Base-by-base conservation (phyloP, 192 early-diverging fungal species). In the Pilaira anomala region DNA sequence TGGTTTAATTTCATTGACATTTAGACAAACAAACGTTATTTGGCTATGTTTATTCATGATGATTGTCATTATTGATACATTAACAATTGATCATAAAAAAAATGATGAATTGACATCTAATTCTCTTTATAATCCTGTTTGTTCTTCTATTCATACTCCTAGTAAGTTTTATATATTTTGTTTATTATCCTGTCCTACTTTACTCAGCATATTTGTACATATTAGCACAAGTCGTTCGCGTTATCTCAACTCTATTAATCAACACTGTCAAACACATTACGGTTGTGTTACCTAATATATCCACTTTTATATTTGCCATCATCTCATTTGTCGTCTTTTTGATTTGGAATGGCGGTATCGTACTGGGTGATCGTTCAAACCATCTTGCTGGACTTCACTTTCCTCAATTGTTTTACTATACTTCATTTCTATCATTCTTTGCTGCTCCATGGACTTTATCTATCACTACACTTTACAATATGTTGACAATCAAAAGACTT, bases 11-110 rank as follows among this genome's bases (percentile, higher is more conserved):
- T 77, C 87, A 22, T 63, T 91, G 25, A 79, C 82, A 48, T 89
- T 94, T 72, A 81, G 96, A 11, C 96, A 98, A 69, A 98, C 95
- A 24, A 98, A 98, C 69, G 85, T 88, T 16, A 78, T 96, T 0
- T 98, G 96, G 96, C 72, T 89, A 9, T 71, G 76, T 16, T 91
- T 96, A 65, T 79, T 88, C 24, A 79, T 85, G 22, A 83, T 80
- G 7, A 62, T 72, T 9, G 51, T 75, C 2, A 57, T 78, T 0
- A 51, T 83, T 14, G 69, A 78, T 26, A 57, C 63, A 13, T 60
- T 65, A 45, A 19, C 52, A 8, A 19, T 26, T 33, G 7, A 44
- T 39, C 50, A 48, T 24, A 57, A 67, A 55, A 62, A 55, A 6
- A 36, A 48, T 1, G 26, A 50, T 9, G 12, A 21, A 1, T n/a